Evolutionary conservation across 139 green algal species (phyloP), one percentile per base, ranked within the genome.

Genomic region (Haematococcus sp.): DNA sequence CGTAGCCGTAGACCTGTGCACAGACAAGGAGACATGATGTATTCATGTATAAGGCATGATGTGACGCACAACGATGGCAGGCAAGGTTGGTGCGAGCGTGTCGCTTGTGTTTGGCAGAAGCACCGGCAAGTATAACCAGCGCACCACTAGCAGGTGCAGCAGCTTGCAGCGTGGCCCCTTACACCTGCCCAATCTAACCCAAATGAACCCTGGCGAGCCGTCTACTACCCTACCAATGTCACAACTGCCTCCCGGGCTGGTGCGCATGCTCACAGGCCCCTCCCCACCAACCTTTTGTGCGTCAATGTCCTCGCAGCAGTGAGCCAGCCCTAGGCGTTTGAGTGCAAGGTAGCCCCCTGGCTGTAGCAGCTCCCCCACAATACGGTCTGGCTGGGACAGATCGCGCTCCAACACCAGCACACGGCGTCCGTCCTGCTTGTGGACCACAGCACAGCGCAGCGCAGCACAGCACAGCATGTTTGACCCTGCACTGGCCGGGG

Each of bases 361-460:
- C 86, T 99, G 95, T 72, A 99, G 87, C 77, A 99, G 88, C 89
- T 99, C 95, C 0, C 95, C 95, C n/a, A 99, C 91, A 35, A 99
- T 99, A n/a, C 95, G 83, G 51, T 98, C 94, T 32, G 95, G 95
- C 87, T 98, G 90, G 4, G 68, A 63, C 9, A 98, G 75, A 70
- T 98, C 94, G 0, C 94, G 85, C 78, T 99, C 95, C 44, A 99
- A 70, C 51, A 98, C 69, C 52, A 99, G 83, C 52, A 98, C 92
- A 2, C 85, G 73, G 0, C 95, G 81, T 0, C 93, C 90, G 61
- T 89, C 81, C 81, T 90, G 78, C 49, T 63, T 3, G 63, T 32
- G 33, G 33, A 3, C 20, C 31, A 70, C 28, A 19, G 17, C 4
- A 7, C 40, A 49, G 40, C 40, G 7, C 7, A 11, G 11, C 11